phyloP scores from a whole-genome alignment of 306 rosid species.

The Glycine tomentella region DNA sequence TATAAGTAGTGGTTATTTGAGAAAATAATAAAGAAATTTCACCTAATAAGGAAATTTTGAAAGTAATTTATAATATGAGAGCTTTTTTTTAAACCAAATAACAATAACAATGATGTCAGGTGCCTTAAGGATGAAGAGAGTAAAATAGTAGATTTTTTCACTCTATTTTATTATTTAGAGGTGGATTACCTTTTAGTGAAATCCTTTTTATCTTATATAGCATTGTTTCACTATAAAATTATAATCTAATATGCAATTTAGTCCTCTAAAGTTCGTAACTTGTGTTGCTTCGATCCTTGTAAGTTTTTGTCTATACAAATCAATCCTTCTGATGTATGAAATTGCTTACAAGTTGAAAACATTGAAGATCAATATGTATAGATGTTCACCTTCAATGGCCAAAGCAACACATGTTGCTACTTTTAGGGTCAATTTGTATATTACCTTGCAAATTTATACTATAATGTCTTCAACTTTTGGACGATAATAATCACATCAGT shows the following conservation, averaged over 20 bases:
- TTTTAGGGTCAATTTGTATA: neutral
- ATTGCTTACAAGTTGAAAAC: neutral
- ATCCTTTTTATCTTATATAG: neutral
- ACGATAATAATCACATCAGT: neutral
- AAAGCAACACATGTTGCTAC: neutral
- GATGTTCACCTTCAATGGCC: neutral
- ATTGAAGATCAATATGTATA: neutral
- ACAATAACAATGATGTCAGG: neutral
- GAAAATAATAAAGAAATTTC: neutral
- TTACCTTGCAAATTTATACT: neutral
- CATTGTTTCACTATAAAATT: neutral
- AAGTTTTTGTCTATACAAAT: neutral
- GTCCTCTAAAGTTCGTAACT: neutral
- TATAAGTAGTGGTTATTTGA: neutral
- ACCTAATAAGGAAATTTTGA: neutral
- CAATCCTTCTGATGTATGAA: neutral
- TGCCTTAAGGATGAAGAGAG: constrained; percentile 6
- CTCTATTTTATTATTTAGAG: neutral
- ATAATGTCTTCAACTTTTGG: constrained; percentile 2
- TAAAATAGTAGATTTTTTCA: neutral
- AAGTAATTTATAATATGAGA: neutral
- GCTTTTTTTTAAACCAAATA: neutral
- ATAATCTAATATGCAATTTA: neutral
- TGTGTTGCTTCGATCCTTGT: too few relatives aligned
- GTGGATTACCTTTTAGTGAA: neutral